Percentiles rank a stretch among this genome's conserved stretches.
These are phyloP conservation scores for Fagus crenata DNA, from an alignment of 306 rosid species.

Conservation along the genomic window DNA sequence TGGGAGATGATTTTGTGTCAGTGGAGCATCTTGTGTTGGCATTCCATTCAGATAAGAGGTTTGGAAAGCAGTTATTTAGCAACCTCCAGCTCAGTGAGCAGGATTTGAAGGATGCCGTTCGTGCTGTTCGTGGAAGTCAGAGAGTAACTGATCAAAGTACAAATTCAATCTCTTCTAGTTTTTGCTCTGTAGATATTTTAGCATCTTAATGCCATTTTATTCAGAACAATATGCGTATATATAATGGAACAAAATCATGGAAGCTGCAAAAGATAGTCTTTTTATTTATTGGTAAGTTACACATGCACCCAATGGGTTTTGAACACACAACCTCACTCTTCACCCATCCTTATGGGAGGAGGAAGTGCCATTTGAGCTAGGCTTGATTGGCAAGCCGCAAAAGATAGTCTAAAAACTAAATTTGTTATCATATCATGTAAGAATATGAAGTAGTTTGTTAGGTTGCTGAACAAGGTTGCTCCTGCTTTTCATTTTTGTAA, in stretches of 20 bases:
- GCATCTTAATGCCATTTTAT: not conserved
- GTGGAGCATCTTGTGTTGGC: constrained; percentile 89
- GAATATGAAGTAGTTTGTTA: not conserved
- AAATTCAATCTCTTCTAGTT: not conserved
- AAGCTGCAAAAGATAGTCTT: not conserved
- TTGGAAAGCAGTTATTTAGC: constrained; percentile 83
- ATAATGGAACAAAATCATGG: not conserved
- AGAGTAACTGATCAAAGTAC: constrained; percentile 93
- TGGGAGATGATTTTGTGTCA: constrained; percentile 83
- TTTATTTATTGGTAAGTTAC: too few relatives aligned
- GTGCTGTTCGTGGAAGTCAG: constrained; percentile 85
- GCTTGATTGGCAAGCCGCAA: too few relatives aligned
- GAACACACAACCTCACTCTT: too few relatives aligned
- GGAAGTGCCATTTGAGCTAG: too few relatives aligned
- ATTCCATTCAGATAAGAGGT: constrained; percentile 64
- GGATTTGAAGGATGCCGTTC: constrained; percentile 77
- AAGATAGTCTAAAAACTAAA: not conserved
- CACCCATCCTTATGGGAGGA: too few relatives aligned
- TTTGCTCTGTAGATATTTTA: not conserved
- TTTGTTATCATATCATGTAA: not conserved
- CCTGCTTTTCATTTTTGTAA: not conserved
- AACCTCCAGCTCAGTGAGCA: constrained; percentile 67
- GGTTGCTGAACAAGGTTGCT: not conserved
- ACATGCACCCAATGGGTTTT: too few relatives aligned
- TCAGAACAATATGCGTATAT: not conserved